These are phyloP conservation scores for Casuarina equisetifolia DNA, from an alignment of 306 rosid genomes.

Conservation along the genomic window DNA sequence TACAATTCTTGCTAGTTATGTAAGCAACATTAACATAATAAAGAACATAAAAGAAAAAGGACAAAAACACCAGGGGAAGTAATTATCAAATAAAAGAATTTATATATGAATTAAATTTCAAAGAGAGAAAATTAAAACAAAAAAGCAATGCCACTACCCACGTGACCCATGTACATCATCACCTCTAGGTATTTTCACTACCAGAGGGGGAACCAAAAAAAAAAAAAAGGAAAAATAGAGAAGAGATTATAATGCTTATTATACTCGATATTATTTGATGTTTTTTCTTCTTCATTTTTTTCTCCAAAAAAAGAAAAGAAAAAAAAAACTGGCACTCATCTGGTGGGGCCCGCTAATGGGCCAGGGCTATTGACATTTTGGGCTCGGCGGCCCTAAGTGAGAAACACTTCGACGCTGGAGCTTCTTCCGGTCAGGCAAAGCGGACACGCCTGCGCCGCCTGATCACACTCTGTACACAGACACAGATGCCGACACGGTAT, in stretches of 20 bases:
- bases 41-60: slow-evolving; percentile 12
- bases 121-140: background rate
- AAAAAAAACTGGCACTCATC: background rate
- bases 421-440: slow-evolving; percentile 62
- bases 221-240: background rate
- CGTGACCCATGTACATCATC: slow-evolving; percentile 58
- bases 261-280: slow-evolving; percentile 27
- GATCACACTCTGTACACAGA: slow-evolving; percentile 72
- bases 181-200: slow-evolving; percentile 35
- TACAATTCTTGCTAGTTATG: background rate
- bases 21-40: slow-evolving; percentile 9
- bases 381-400: slow-evolving; percentile 53
- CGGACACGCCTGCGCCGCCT: slow-evolving; percentile 63
- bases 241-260: slow-evolving; percentile 25
- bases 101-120: slow-evolving; percentile 52
- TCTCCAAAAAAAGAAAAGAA: background rate
- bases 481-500: slow-evolving; percentile 87
- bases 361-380: slow-evolving; percentile 35
- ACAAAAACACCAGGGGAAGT: background rate
- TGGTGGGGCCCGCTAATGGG: slow-evolving; percentile 31
- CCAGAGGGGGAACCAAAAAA: slow-evolving; percentile 20
- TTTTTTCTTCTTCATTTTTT: background rate
- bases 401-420: slow-evolving; percentile 68
- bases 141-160: slow-evolving; percentile 43
- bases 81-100: slow-evolving; percentile 58